Evolutionary conservation across 2,329 filamentous ascomycete species (phyloP).

Genomic region (Macrophomina tecta): DNA sequence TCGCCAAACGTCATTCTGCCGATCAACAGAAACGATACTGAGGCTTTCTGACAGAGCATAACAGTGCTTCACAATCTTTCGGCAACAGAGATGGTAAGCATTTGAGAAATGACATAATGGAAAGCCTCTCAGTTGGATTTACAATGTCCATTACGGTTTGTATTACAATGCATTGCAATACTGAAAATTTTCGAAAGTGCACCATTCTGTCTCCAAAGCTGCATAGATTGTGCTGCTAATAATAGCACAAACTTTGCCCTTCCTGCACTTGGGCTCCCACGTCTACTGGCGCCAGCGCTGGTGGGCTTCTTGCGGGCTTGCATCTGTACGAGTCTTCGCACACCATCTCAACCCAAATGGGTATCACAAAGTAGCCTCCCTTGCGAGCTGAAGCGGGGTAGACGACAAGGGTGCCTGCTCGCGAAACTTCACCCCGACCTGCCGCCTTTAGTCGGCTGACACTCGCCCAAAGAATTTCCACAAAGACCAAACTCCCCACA

Average conservation of each 20-base stretch:
- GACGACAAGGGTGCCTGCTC: not conserved
- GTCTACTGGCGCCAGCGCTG: not conserved
- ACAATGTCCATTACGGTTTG: too few relatives aligned
- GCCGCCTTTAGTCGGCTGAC: conserved; percentile 8
- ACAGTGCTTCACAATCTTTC: too few relatives aligned
- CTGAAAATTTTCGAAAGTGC: too few relatives aligned
- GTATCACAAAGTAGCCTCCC: not conserved
- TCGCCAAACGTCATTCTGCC: not conserved
- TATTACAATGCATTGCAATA: too few relatives aligned
- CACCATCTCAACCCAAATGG: not conserved
- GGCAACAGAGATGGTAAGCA: too few relatives aligned
- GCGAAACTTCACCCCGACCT: not conserved
- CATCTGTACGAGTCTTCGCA: not conserved
- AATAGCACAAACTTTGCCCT: not conserved
- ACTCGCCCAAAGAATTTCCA: not conserved
- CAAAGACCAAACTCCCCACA: not conserved
- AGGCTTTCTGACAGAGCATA: too few relatives aligned
- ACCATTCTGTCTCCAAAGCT: too few relatives aligned
- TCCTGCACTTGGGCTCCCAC: not conserved
- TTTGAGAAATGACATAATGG: too few relatives aligned
- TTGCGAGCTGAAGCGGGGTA: conserved; percentile 14
- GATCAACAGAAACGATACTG: not conserved
- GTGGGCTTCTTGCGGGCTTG: not conserved
- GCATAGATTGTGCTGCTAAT: not conserved
- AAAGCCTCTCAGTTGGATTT: too few relatives aligned